Evolutionary conservation across 2,329 filamentous ascomycete species (phyloP), one percentile per base, ranked within the genome.

Genomic region (Aspergillus fischeri): DNA sequence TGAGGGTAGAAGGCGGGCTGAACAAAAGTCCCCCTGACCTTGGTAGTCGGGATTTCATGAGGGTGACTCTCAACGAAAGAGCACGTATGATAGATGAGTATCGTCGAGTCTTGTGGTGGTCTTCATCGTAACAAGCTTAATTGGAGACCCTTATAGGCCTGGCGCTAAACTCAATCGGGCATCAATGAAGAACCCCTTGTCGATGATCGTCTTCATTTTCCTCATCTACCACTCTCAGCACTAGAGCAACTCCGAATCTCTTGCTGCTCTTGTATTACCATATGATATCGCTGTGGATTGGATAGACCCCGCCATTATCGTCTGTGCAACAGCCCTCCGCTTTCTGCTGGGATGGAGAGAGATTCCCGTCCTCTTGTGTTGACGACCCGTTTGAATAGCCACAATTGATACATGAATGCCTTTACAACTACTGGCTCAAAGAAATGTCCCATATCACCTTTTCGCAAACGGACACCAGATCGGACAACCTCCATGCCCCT

Each of bases 401-500:
- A 47, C 20, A 47, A 17, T 27, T 47, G 21, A 47, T 24, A 10
- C 44, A 47, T 47, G 21, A 27, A 45, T 56, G 27, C 49, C 32
- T 21, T 9, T 28, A 28, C n/a, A 14, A 44, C 24, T 25, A 17
- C 24, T 6, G 9, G 11, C 21, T 47, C 21, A 3, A 14, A 47
- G 61, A 59, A 53, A 74, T 76, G 72, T 70, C 71, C 60, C 71
- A 62, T 53, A 62, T 69, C 52, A 55, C 67, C 49, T 72, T 71
- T 51, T 62, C 68, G 32, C 65, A 67, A 52, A 56, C 64, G 42
- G 67, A 67, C n/a, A 57, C 61, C 54, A 64, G 65, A 59, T 67
- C 67, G 54, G 67, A 65, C 53, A 67, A 60, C 49, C 61, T 63
- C 29, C 61, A 67, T 59, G 77, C 78, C 11, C 78, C 85, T 60